A percentile compares a stretch with the other conserved stretches of the same genome.
Evolutionary conservation across 495 filamentous ascomycete species (phyloP).

Genomic region (Extremus antarcticus): DNA sequence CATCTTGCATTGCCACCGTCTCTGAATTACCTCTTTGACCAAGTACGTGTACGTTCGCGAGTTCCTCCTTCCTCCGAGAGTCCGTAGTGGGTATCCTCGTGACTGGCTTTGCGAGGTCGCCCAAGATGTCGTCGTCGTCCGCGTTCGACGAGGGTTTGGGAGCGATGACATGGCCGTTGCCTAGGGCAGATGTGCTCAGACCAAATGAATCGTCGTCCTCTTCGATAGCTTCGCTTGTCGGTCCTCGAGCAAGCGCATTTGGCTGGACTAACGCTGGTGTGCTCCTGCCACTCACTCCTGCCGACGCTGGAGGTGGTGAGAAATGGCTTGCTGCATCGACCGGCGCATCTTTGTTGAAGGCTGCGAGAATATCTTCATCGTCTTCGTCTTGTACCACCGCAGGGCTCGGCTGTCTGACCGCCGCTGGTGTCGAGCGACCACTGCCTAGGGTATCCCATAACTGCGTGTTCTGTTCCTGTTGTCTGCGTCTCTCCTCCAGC

Average conservation of each 20-base stretch:
- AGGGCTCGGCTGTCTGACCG: slow-evolving; percentile 13
- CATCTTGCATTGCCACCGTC: background rate
- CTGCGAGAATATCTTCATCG: slow-evolving; percentile 53
- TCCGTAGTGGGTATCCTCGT: slow-evolving; percentile 41
- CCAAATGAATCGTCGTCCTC: slow-evolving; percentile 81
- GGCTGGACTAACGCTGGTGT: slow-evolving; percentile 5
- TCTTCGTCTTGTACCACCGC: slow-evolving; percentile 23
- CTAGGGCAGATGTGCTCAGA: slow-evolving; percentile 45
- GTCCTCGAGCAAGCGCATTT: background rate
- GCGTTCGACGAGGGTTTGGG: background rate
- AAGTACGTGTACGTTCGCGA: slow-evolving; percentile 1
- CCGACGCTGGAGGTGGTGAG: slow-evolving; percentile 33
- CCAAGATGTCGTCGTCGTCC: slow-evolving; percentile 77
- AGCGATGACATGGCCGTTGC: slow-evolving; percentile 24
- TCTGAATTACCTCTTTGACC: background rate
- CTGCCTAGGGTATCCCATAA: slow-evolving; percentile 63
- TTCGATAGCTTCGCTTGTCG: background rate
- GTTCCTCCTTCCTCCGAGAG: slow-evolving; percentile 19
- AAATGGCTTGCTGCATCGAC: slow-evolving; percentile 54
- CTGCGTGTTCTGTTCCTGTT: slow-evolving; percentile 59
- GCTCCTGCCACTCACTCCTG: slow-evolving; percentile 18
- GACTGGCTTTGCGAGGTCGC: slow-evolving; percentile 74
- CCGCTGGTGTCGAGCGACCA: slow-evolving; percentile 38
- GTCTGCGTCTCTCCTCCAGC: slow-evolving; percentile 62
- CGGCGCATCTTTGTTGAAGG: slow-evolving; percentile 48